phyloP scores from a whole-genome alignment of 768 basidiomycete genomes.

The Peribolospora kevripleyi region DNA sequence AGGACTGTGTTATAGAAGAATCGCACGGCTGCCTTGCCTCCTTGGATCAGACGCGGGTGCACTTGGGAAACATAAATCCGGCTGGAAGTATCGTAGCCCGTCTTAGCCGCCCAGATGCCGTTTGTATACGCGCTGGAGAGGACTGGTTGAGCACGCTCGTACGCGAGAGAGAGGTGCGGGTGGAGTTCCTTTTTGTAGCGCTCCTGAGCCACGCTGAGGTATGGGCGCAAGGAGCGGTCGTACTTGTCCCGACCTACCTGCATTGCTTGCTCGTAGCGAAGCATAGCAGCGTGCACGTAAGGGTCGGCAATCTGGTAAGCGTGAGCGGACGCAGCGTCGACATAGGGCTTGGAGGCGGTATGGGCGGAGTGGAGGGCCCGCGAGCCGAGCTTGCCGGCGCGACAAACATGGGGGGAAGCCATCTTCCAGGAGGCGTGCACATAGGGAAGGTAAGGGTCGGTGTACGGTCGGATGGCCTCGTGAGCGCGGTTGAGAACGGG shows the following conservation, averaged over 20 bases:
- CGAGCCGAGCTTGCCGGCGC: neutral
- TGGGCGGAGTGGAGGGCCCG: neutral
- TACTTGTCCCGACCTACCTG: neutral
- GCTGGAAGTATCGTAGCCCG: conserved; percentile 7
- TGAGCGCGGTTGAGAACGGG: conserved; percentile 2
- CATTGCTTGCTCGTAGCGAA: conserved; percentile 1
- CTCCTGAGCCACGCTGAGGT: neutral
- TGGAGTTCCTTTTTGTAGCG: conserved; percentile 8
- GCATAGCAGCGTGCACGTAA: neutral
- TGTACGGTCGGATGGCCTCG: neutral
- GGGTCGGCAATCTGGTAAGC: neutral
- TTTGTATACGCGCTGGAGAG: neutral
- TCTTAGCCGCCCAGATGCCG: conserved; percentile 5
- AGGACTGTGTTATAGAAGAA: conserved; percentile 6
- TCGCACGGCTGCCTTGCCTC: neutral
- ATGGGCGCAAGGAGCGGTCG: neutral
- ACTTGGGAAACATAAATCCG: conserved; percentile 9
- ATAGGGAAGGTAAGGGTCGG: conserved; percentile 5
- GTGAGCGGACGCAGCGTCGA: neutral
- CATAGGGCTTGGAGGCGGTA: conserved; percentile 1
- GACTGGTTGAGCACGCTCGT: neutral
- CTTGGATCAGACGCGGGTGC: conserved; percentile 7
- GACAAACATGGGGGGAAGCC: conserved; percentile 1
- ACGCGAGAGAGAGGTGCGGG: conserved; percentile 1
- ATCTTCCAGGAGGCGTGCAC: neutral